Conservation (phyloP, 305 asterid genomes). For the Euphrasia arctica region DNA sequence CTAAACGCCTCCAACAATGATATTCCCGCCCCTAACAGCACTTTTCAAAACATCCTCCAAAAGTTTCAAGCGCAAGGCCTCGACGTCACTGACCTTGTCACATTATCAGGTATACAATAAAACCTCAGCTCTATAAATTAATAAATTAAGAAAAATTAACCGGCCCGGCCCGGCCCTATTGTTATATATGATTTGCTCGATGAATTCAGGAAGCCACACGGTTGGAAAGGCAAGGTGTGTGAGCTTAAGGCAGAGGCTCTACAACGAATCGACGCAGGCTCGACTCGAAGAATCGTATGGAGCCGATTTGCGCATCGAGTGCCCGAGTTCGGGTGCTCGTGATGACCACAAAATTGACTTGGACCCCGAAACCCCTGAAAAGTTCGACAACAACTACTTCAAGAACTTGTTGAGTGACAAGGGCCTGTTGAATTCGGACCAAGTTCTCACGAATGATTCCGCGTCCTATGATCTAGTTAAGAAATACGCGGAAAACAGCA, state of each 20-base stretch:
- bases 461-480: conserved; percentile 45
- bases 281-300: conserved; percentile 54
- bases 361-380: conserved; percentile 47
- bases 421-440: conserved; percentile 69
- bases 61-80: conserved; percentile 62
- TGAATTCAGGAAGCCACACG: conserved; percentile 71
- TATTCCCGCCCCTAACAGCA: conserved; percentile 85
- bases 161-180: too few relatives aligned
- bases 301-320: conserved; percentile 39
- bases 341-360: conserved; percentile 53
- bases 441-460: conserved; percentile 52
- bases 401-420: conserved; percentile 54
- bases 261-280: conserved; percentile 60
- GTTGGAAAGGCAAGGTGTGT: conserved; percentile 71
- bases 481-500: conserved; percentile 43
- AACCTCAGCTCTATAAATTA: too few relatives aligned
- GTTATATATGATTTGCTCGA: too few relatives aligned
- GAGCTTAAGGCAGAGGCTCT: conserved; percentile 85
- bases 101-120: conserved; percentile 47
- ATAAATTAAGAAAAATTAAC: too few relatives aligned
- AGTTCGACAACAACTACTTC: conserved; percentile 71
- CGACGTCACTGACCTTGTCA: conserved; percentile 62
- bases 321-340: conserved; percentile 64
- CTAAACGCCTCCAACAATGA: conserved; percentile 69
- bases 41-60: conserved; percentile 68